These are phyloP conservation scores for Vicia faba DNA, from an alignment of 306 rosid genomes.

Conservation along the genomic window DNA sequence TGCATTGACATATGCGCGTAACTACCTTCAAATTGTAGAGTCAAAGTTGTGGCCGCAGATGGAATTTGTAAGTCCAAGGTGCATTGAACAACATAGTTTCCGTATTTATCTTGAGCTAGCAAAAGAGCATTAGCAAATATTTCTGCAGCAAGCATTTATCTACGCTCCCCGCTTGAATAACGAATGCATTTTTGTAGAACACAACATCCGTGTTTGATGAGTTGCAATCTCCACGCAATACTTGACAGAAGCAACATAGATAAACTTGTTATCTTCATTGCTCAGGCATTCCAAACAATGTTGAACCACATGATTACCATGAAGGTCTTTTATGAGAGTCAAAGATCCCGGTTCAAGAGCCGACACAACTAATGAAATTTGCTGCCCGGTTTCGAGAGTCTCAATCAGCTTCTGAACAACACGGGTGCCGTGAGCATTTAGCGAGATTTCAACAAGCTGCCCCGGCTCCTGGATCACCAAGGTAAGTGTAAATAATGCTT, in stretches of 20 bases:
- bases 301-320: conserved; percentile 77
- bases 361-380: conserved; percentile 52
- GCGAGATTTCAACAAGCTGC: conserved; percentile 58
- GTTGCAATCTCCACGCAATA: conserved; percentile 64
- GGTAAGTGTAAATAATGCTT: too few relatives aligned
- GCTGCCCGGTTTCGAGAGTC: conserved; percentile 60
- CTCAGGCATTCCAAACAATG: conserved; percentile 60
- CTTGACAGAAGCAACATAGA: conserved; percentile 60
- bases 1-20: conserved; percentile 58
- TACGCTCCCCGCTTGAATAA: conserved; percentile 46
- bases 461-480: conserved; percentile 50
- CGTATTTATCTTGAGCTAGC: conserved; percentile 63
- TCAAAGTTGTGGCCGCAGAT: conserved; percentile 48
- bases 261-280: conserved; percentile 56
- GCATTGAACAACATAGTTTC: conserved; percentile 74
- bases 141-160: conserved; percentile 50
- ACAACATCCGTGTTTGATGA: conserved; percentile 74
- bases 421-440: conserved; percentile 67
- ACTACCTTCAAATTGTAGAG: conserved; percentile 55
- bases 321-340: conserved; percentile 60
- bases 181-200: conserved; percentile 65
- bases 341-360: conserved; percentile 69
- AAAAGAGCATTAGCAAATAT: conserved; percentile 55
- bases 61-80: conserved; percentile 55
- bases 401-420: conserved; percentile 71